A percentile compares a stretch with the other conserved stretches of the same genome.
Evolutionary conservation across 805 yeast genomes (phyloP).

Genomic region (Sungouiella blattae): DNA sequence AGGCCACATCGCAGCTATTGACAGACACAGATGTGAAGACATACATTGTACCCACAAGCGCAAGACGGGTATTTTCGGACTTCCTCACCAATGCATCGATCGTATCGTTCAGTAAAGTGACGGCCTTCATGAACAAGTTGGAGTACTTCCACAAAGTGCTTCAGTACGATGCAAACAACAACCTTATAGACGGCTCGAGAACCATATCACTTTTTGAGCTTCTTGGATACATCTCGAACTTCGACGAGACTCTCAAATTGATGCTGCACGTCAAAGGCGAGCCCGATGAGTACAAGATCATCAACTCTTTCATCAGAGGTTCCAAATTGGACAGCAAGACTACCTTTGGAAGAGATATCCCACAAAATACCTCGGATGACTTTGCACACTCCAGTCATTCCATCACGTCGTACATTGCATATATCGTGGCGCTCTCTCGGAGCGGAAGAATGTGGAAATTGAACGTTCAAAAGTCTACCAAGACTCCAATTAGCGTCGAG

Average conservation of each 20-base stretch:
- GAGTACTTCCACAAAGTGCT: slow-evolving; percentile 45
- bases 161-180: slow-evolving; percentile 37
- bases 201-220: slow-evolving; percentile 35
- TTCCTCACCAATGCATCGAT: slow-evolving; percentile 30
- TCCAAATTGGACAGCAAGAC: background rate
- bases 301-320: slow-evolving; percentile 2
- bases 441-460: slow-evolving; percentile 17
- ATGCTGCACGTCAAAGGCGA: slow-evolving; percentile 1
- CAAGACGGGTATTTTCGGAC: slow-evolving; percentile 25
- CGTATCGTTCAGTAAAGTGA: slow-evolving; percentile 37
- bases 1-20: slow-evolving; percentile 32
- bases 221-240: slow-evolving; percentile 9
- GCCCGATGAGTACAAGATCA: background rate
- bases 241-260: background rate
- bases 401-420: slow-evolving; percentile 14
- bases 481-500: slow-evolving; percentile 32
- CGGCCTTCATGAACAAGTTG: slow-evolving; percentile 38
- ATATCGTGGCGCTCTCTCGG: slow-evolving; percentile 10
- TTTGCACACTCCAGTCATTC: slow-evolving; percentile 4
- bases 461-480: slow-evolving; percentile 22
- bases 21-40: slow-evolving; percentile 34
- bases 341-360: slow-evolving; percentile 1
- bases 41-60: slow-evolving; percentile 31
- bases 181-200: slow-evolving; percentile 26
- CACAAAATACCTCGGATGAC: background rate